Conservation (phyloP, 2,329 filamentous ascomycete genomes). For the Exophiala lecanii-corni region DNA sequence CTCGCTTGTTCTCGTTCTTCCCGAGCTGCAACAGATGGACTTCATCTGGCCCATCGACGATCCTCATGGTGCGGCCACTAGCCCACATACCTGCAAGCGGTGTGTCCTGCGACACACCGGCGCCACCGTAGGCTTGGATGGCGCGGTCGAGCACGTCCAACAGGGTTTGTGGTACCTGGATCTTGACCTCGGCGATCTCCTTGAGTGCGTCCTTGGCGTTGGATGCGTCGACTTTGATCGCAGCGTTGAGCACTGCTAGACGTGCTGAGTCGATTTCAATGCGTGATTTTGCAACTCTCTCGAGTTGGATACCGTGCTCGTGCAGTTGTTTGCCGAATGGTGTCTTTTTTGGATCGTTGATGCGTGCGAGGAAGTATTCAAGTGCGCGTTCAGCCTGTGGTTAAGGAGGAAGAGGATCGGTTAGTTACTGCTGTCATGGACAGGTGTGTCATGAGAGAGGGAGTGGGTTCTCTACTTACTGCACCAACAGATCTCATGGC, state of each 20-base stretch:
- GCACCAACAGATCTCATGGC: constrained; percentile 93
- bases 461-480: too few relatives aligned
- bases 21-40: constrained; percentile 67
- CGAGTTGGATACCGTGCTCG: constrained; percentile 89
- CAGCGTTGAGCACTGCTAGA: constrained; percentile 86
- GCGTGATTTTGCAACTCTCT: constrained; percentile 87
- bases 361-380: constrained; percentile 89
- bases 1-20: constrained; percentile 51
- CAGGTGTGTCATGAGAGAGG: not conserved
- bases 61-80: constrained; percentile 80
- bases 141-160: constrained; percentile 89
- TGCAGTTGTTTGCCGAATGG: constrained; percentile 83
- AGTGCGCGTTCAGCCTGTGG: constrained; percentile 68
- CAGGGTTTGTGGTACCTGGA: constrained; percentile 76
- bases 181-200: constrained; percentile 94
- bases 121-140: constrained; percentile 85
- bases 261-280: constrained; percentile 92
- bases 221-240: constrained; percentile 85
- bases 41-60: constrained; percentile 94
- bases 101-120: constrained; percentile 90
- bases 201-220: constrained; percentile 85
- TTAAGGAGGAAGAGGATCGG: not conserved
- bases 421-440: not conserved
- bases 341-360: constrained; percentile 87
- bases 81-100: constrained; percentile 67